phyloP scores from a whole-genome alignment of 2,329 filamentous ascomycete species.

The Cercospora sesami region DNA sequence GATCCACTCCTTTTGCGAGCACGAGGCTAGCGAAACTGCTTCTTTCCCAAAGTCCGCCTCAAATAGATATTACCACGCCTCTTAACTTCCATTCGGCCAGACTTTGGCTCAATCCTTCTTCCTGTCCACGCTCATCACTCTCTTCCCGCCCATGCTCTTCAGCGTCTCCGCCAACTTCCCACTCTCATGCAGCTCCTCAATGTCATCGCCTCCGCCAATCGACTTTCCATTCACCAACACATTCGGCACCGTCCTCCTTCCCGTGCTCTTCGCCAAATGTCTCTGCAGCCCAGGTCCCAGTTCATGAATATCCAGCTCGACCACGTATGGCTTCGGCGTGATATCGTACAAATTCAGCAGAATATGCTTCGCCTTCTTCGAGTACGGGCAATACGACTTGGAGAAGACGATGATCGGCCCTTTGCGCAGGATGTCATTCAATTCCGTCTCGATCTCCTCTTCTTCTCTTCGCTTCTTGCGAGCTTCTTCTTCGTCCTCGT shows the following conservation, averaged over 20 bases:
- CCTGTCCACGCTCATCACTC: slow-evolving; percentile 46
- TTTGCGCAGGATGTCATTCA: slow-evolving; percentile 78
- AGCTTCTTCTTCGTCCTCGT: slow-evolving; percentile 37
- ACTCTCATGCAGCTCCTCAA: slow-evolving; percentile 63
- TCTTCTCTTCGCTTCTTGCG: slow-evolving; percentile 57
- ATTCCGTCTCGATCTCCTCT: slow-evolving; percentile 65
- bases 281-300: slow-evolving; percentile 71
- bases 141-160: slow-evolving; percentile 70
- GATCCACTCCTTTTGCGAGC: too few species aligned
- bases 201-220: slow-evolving; percentile 87
- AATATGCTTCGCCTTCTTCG: slow-evolving; percentile 78
- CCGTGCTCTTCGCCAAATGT: slow-evolving; percentile 70
- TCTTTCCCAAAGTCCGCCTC: too few species aligned
- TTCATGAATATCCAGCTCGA: slow-evolving; percentile 83
- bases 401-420: slow-evolving; percentile 93
- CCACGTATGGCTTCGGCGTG: slow-evolving; percentile 76
- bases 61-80: neutral
- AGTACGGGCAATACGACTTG: slow-evolving; percentile 88
- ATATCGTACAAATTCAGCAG: slow-evolving; percentile 84
- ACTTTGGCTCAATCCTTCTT: slow-evolving; percentile 8
- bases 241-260: slow-evolving; percentile 85
- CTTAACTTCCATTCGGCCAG: neutral
- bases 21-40: neutral
- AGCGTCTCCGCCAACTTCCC: slow-evolving; percentile 71
- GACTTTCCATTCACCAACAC: slow-evolving; percentile 83